These are phyloP conservation scores for Aureobasidium mangrovei DNA, from an alignment of 2,329 filamentous ascomycete genomes.

Conservation along the genomic window DNA sequence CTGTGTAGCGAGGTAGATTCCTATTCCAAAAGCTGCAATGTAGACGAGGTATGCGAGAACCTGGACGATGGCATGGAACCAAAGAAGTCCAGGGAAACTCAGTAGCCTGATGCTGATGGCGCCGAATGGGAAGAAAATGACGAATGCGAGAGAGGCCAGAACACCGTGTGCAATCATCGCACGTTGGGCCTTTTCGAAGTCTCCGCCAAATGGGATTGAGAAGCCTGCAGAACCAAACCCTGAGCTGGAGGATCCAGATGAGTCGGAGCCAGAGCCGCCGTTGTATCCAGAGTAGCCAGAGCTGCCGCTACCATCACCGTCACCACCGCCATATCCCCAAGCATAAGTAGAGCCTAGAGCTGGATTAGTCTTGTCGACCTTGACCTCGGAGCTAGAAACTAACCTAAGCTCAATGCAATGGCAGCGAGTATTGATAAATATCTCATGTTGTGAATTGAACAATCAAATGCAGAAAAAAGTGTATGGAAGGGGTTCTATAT, in stretches of 20 bases:
- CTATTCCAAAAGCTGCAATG: constrained; percentile 43
- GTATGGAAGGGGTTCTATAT: background rate
- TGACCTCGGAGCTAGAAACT: background rate
- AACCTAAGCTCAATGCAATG: constrained; percentile 5
- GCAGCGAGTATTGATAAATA: background rate
- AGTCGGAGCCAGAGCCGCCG: background rate
- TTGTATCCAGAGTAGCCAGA: background rate
- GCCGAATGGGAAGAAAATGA: constrained; percentile 37
- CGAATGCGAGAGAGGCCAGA: constrained; percentile 36
- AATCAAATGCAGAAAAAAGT: background rate
- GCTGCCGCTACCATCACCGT: background rate
- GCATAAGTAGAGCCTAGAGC: constrained; percentile 4
- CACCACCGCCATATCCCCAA: background rate
- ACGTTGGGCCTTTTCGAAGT: background rate
- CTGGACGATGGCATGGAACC: constrained; percentile 41
- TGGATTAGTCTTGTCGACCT: background rate
- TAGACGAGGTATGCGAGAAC: constrained; percentile 39
- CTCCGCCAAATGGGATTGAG: constrained; percentile 3
- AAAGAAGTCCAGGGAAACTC: constrained; percentile 35
- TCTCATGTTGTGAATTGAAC: background rate
- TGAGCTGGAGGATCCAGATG: background rate
- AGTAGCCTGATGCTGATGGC: constrained; percentile 36
- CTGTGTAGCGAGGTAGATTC: constrained; percentile 40
- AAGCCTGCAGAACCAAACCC: constrained; percentile 1
- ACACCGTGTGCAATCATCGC: constrained; percentile 34